Evolutionary conservation across 1,139 yeast genomes (phyloP), one percentile per base, ranked within the genome.

Genomic region (Yamadazyma atmosphaerica): DNA sequence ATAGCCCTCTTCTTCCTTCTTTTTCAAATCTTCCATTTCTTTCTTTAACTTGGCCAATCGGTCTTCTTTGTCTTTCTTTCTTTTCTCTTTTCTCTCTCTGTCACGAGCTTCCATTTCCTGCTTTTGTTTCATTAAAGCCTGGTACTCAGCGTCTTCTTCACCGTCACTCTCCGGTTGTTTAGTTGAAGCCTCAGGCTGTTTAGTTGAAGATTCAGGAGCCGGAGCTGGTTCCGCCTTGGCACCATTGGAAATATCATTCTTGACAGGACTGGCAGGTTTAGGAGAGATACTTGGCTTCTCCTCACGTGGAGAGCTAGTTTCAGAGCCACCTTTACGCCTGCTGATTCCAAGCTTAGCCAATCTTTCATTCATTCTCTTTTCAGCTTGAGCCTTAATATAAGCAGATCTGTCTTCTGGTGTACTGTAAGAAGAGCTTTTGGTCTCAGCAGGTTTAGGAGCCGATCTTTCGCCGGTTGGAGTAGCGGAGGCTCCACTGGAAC

Each of bases 361-460:
- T 51, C 94, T 73, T 53, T 89, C 97, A 46, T 81, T 83, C 95
- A 90, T 89, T 54, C 88, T 78, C 60, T 84, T 81, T 51, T 86
- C 87, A 0, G 98, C 98, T 54, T 87, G 95, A 10, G 92, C 96
- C 56, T 87, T 88, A 43, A 89, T 83, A 50, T 82, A 81, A 5
- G 90, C 90, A 6, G 94, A 77, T 48, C 96, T 74, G 41, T 87
- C 95, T 49, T 79, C 86, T 8, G 75, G 73, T 12, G 69, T 64
- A 15, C 50, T 58, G 49, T 66, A 68, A 8, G 52, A 50, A 25
- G 32, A n/a, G 4, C 52, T 39, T 8, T 56, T 35, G 16, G 38
- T 25, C 35, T 44, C 43, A 18, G 49, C 40, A 16, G 54, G 40
- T 17, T 45, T 40, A 15, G 47, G 6, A 7, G 46, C 34, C 17